Conservation (phyloP, 75 land plant species). For the Chamaecyparis obtusa region DNA sequence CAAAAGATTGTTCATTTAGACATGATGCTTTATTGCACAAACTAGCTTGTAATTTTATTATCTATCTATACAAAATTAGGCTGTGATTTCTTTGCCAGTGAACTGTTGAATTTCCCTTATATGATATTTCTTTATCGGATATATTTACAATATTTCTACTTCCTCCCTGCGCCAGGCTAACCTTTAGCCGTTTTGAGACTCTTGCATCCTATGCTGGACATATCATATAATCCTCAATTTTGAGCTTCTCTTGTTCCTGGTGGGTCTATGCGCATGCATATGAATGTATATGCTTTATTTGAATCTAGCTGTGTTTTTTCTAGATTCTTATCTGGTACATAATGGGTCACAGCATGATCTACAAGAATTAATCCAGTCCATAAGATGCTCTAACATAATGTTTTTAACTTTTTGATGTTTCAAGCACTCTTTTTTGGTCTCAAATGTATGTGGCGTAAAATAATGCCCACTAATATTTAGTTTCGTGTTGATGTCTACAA, state of each 20-base stretch:
- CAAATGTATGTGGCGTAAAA: not conserved
- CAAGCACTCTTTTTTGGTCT: too few relatives aligned
- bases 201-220: not conserved
- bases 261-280: not conserved
- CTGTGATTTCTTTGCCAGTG: not conserved
- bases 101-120: not conserved
- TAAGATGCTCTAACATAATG: not conserved
- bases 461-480: not conserved
- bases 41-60: not conserved
- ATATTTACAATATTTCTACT: not conserved
- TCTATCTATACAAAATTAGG: not conserved
- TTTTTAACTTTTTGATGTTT: too few relatives aligned
- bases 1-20: not conserved
- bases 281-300: not conserved
- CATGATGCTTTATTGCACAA: not conserved
- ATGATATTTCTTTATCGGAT: not conserved
- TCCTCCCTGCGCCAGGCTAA: not conserved
- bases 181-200: not conserved
- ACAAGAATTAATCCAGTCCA: not conserved
- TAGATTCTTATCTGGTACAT: not conserved
- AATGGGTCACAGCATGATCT: not conserved
- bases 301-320: not conserved
- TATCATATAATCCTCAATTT: not conserved
- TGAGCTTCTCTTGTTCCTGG: not conserved
- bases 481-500: not conserved